Evolutionary conservation across 192 early-diverging fungal species (phyloP), one percentile per base, ranked within the genome.

Genomic region (Rhizoclosmatium globosum): DNA sequence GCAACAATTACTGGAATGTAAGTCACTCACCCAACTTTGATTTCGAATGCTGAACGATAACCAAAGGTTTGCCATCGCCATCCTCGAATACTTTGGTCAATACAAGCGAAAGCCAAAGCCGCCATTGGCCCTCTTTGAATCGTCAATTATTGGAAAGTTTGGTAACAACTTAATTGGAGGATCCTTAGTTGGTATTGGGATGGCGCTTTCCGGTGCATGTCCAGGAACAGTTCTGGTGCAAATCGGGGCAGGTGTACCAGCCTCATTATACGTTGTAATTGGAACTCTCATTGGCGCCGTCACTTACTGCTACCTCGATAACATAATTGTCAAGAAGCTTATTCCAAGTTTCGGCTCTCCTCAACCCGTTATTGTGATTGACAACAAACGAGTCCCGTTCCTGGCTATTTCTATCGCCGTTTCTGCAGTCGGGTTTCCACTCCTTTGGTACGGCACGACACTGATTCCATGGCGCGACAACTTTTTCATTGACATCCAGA

Each of bases 221-320:
- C 82, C 82, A 2, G 82, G 82, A n/a, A 83, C 82, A 31, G 74
- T 83, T 45, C 44, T 82, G 17, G 80, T 70, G 7, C 82, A 83
- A 61, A 21, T 82, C 21, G 82, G 74, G 15, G 62, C 79, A 46
- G 82, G 82, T n/a, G 65, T 83, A 3, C 56, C 47, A 7, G 57
- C 65, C 7, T 21, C 74, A 15, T 39, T 15, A 19, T 79, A 21
- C 23, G 61, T 65, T 48, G 6, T 83, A 13, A 42, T 31, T 9
- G 82, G 82, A 1, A 64, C 82, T 0, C 38, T 83, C 21, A n/a
- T 68, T 41, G 80, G 60, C 7, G 19, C 81, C 11, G 44, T 69
- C 53, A 50, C 58, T 2, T 82, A 62, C 47, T 81, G 79, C 19
- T 83, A 83, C 47, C 23, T 82, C 0, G 57, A 67, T 38, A 42